Base-by-base conservation (phyloP, 495 filamentous ascomycete species). In the Hypoxylon perforatum region DNA sequence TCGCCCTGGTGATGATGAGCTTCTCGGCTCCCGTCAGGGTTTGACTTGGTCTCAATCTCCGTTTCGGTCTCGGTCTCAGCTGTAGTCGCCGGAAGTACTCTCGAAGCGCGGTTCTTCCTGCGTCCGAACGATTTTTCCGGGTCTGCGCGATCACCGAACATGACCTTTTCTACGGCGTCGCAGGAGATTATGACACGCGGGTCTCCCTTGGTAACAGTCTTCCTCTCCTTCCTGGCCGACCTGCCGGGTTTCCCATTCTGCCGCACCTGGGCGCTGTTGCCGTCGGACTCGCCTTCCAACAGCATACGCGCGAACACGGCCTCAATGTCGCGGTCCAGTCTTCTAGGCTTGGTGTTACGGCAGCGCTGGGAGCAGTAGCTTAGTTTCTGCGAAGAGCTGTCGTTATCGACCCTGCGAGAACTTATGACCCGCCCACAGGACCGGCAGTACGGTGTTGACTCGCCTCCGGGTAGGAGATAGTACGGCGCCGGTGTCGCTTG, bases 381-480 rank as follows among this genome's bases (percentile, higher is more conserved):
- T 14, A 52, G 30, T 19, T 42, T 28, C 15, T 59, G 35, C 14
- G 44, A 23, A 2, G 19, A 1, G 35, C 7, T 18, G 15, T 38
- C 23, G 4, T 7, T 41, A 14, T 14, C 28, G 18, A 21, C 28
- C 18, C 8, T 18, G 18, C 61, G 64, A 18, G 71, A 52, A 65
- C 74, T 71, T n/a, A 82, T 80, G 10, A 76, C 64, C 11, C 77
- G 52, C 1, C 80, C 78, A 54, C 78, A 83, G 14, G 71, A 72
- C 25, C 76, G 71, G 56, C 80, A 82, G 70, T 81, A 81, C 12
- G 75, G 75, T 1, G 61, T 70, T 8, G 65, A 63, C 2, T 77
- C 73, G 21, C 64, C 61, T 0, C 64, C 69, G 9, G 69, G 47
- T 2, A 65, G 72, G 11, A 80, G 75, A 52, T 80, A 81, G 38